A percentile compares a stretch with the other conserved stretches of the same genome.
Conservation (phyloP, 345 rosid genomes). For the Moricandia moricandioides region DNA sequence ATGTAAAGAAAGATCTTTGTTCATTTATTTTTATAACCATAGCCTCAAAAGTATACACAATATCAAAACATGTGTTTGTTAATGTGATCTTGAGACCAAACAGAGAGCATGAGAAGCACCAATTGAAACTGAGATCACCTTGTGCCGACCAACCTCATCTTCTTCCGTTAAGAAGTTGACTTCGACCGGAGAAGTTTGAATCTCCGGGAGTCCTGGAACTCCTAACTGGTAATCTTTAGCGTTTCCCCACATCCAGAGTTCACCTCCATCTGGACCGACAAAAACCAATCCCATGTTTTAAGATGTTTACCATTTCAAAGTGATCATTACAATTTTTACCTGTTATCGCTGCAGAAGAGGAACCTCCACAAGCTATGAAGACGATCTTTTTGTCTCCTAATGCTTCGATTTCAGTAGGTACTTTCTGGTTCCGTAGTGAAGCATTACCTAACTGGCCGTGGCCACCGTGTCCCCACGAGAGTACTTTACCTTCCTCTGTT, state of each 20-base stretch:
- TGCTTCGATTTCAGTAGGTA: conserved; percentile 58
- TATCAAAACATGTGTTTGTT: neutral
- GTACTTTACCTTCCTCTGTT: conserved; percentile 78
- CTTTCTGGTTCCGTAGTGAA: conserved; percentile 50
- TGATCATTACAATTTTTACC: conserved; percentile 35
- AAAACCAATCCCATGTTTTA: neutral
- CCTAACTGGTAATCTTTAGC: conserved; percentile 84
- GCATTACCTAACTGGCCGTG: conserved; percentile 85
- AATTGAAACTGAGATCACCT: conserved; percentile 63
- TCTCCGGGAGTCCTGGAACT: conserved; percentile 77
- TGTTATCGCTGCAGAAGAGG: conserved; percentile 84
- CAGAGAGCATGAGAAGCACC: conserved; percentile 94
- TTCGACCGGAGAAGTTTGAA: conserved; percentile 64
- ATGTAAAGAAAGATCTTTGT: neutral
- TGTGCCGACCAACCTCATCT: conserved; percentile 53
- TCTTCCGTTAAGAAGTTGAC: conserved; percentile 74
- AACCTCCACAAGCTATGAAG: conserved; percentile 78
- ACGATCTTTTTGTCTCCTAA: conserved; percentile 57
- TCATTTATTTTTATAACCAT: conserved; percentile 21
- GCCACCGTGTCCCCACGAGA: conserved; percentile 96
- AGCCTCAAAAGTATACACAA: neutral
- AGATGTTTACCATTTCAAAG: neutral
- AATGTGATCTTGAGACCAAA: conserved; percentile 56
- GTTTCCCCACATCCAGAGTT: conserved; percentile 95
- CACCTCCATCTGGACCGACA: conserved; percentile 60